These are phyloP conservation scores for Scheffersomyces coipomensis DNA, from an alignment of 805 yeast genomes.

Conservation along the genomic window DNA sequence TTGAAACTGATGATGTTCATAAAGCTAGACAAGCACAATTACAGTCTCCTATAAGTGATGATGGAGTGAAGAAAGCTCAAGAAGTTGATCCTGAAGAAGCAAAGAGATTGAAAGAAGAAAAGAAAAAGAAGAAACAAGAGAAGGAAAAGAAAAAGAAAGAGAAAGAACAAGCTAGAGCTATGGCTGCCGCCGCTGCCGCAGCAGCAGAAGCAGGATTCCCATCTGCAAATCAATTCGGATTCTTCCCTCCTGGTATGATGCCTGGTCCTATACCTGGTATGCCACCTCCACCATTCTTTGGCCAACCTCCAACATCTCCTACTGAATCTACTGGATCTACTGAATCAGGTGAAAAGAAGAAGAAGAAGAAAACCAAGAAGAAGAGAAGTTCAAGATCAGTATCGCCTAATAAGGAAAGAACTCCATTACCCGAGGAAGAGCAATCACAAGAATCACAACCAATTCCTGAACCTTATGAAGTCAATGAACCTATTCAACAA, in stretches of 20 bases:
- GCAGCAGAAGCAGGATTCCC: slow-evolving; percentile 12
- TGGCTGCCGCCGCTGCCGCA: slow-evolving; percentile 10
- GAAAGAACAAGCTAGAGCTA: background rate
- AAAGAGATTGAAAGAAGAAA: slow-evolving; percentile 5
- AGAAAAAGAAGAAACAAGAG: slow-evolving; percentile 8
- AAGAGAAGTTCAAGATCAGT: slow-evolving; percentile 2
- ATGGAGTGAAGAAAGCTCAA: background rate
- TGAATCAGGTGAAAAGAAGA: background rate
- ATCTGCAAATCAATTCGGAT: slow-evolving; percentile 7
- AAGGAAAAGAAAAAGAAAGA: background rate
- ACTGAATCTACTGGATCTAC: slow-evolving; percentile 8
- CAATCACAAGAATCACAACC: background rate
- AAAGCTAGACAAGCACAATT: background rate
- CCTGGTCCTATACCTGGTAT: too few species aligned
- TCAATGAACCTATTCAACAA: background rate
- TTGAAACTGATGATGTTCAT: too few species aligned
- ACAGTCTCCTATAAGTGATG: background rate
- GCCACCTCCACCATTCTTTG: slow-evolving; percentile 5
- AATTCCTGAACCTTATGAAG: background rate
- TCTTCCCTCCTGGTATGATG: slow-evolving; percentile 3
- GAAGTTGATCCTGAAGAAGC: background rate
- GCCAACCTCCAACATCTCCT: slow-evolving; percentile 10
- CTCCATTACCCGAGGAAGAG: background rate
- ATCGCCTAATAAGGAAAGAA: slow-evolving; percentile 1
- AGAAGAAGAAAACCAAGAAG: background rate